Evolutionary conservation across 441 rosid genomes (phyloP).

Genomic region (Bocquillonia castaneifolia): DNA sequence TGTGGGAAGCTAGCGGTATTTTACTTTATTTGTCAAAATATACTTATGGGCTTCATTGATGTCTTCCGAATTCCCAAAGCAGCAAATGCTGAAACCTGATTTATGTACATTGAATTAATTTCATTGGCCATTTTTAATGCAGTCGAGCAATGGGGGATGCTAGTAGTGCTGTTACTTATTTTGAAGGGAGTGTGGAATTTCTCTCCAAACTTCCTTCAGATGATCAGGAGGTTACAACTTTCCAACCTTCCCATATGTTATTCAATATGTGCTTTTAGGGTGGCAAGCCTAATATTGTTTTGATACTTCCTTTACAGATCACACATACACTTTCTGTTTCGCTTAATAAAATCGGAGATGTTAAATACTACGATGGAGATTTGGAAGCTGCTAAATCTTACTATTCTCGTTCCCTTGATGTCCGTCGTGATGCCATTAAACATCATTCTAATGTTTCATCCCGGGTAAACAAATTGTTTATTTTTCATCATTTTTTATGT

Average conservation of each 20-base stretch:
- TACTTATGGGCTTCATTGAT: neutral
- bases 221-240: constrained; percentile 67
- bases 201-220: constrained; percentile 62
- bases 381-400: constrained; percentile 76
- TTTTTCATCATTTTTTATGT: neutral
- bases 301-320: constrained; percentile 41
- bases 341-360: constrained; percentile 92
- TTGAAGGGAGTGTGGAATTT: constrained; percentile 85
- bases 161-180: constrained; percentile 63
- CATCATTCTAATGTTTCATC: constrained; percentile 51
- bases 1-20: neutral
- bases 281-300: constrained; percentile 1
- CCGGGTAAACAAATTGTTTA: constrained; percentile 46
- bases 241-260: neutral
- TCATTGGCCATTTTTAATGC: constrained; percentile 22
- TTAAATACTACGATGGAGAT: constrained; percentile 82
- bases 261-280: neutral
- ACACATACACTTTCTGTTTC: constrained; percentile 92
- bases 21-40: neutral
- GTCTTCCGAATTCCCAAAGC: neutral
- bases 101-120: neutral
- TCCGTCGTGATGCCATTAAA: constrained; percentile 72
- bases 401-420: constrained; percentile 67
- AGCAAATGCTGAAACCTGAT: neutral
- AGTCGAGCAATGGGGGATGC: constrained; percentile 92